Conservation (phyloP, 2,329 filamentous ascomycete genomes). For the Penicillium sp. region DNA sequence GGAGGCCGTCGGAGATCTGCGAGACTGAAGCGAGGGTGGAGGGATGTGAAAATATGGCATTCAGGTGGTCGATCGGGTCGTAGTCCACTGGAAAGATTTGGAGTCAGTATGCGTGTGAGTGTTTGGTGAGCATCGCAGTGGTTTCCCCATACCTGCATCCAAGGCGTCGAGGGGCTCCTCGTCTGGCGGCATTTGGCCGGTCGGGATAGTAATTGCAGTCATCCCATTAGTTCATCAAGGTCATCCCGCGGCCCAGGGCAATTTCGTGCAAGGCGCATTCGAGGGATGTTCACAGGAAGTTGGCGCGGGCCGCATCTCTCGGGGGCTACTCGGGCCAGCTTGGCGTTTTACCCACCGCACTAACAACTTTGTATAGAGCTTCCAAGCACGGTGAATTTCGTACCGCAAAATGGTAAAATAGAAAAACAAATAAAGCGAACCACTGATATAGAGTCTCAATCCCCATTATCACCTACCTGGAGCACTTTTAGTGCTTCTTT, state of each 20-base stretch:
- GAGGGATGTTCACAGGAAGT: not conserved
- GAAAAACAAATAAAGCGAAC: not conserved
- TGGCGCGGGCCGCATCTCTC: conserved; percentile 1
- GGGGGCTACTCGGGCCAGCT: conserved; percentile 2
- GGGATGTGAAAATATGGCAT: conserved; percentile 88
- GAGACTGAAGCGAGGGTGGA: conserved; percentile 77
- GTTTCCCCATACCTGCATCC: conserved; percentile 43
- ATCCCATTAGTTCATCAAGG: conserved; percentile 33
- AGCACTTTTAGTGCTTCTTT: no score
- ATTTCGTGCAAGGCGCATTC: not conserved
- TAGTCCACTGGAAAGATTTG: conserved; percentile 66
- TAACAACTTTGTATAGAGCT: not conserved
- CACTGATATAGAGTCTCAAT: no score
- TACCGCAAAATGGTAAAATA: not conserved
- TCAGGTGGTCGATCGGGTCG: conserved; percentile 89
- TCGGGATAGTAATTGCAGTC: conserved; percentile 33
- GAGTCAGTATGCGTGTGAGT: conserved; percentile 1
- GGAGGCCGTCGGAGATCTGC: conserved; percentile 72
- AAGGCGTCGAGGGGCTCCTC: conserved; percentile 41
- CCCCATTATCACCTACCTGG: no score
- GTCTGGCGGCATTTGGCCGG: conserved; percentile 41
- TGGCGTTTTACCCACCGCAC: not conserved
- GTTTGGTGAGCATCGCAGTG: not conserved
- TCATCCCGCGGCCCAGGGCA: not conserved
- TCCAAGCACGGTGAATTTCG: not conserved